phyloP scores from a whole-genome alignment of 805 yeast genomes.

The Wickerhamomyces xylosicus region DNA sequence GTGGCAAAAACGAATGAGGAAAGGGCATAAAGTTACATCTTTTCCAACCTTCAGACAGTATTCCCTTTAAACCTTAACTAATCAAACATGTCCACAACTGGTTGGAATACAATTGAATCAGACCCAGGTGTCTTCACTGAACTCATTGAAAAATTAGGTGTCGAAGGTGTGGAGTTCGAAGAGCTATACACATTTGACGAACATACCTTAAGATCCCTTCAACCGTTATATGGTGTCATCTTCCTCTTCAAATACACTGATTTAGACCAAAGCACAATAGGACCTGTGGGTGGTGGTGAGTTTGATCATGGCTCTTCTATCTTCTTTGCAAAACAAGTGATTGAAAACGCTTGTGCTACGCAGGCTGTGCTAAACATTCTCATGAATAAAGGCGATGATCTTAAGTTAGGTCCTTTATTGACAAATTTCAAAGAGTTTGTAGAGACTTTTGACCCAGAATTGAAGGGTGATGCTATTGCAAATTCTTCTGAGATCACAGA shows the following conservation, averaged over 20 bases:
- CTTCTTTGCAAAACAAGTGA: slow-evolving; percentile 54
- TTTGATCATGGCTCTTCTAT: slow-evolving; percentile 27
- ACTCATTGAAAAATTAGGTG: slow-evolving; percentile 44
- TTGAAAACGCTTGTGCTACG: slow-evolving; percentile 67
- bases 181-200: slow-evolving; percentile 46
- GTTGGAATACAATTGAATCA: slow-evolving; percentile 57
- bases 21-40: too few species aligned
- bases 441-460: slow-evolving; percentile 39
- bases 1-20: too few species aligned
- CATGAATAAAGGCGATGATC: slow-evolving; percentile 28
- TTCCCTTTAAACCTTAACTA: too few species aligned
- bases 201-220: slow-evolving; percentile 23
- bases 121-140: slow-evolving; percentile 62
- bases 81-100: slow-evolving; percentile 10
- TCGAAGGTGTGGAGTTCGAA: slow-evolving; percentile 42
- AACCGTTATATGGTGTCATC: slow-evolving; percentile 47
- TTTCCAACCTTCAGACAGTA: too few species aligned
- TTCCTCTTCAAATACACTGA: slow-evolving; percentile 51
- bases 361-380: slow-evolving; percentile 54
- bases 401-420: slow-evolving; percentile 41
- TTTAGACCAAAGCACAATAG: slow-evolving; percentile 21
- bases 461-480: slow-evolving; percentile 52
- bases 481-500: slow-evolving; percentile 45
- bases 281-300: slow-evolving; percentile 35
- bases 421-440: slow-evolving; percentile 38